Evolutionary conservation across 192 early-diverging fungal genomes (phyloP), one percentile per base, ranked within the genome.

Genomic region (Obelidium mucronatum): DNA sequence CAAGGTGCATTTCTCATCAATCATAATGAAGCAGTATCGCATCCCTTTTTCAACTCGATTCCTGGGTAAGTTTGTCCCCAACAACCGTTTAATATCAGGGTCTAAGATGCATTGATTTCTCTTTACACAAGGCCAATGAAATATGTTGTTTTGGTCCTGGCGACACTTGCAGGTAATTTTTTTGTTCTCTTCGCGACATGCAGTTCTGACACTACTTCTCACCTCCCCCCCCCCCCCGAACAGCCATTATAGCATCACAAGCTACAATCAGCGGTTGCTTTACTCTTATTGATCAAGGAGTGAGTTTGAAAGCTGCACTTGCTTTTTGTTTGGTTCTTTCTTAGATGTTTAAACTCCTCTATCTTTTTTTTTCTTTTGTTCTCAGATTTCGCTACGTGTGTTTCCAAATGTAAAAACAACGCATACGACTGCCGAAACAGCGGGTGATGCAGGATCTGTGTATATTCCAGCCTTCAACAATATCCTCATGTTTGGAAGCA

Each of bases 201-300:
- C n/a, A n/a, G n/a, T n/a, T n/a, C n/a, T n/a, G n/a, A n/a, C n/a
- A n/a, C n/a, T n/a, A n/a, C n/a, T n/a, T n/a, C n/a, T n/a, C n/a
- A n/a, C n/a, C n/a, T n/a, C n/a, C n/a, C n/a, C n/a, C n/a, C n/a
- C n/a, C n/a, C n/a, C n/a, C n/a, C n/a, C n/a, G 35, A n/a, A 3
- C 51, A 79, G 83, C 88, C 6, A 89, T 89, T 62, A 80, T 89
- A 24, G 88, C 87, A 30, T 89, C 87, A 30, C 88, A 89, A 70
- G 84, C 87, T 11, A 80, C 84, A 56, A 88, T 89, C 48, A 81
- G 80, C 33, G 87, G 80, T 13, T 83, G 81, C 60, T 88, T 88
- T 67, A 81, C 82, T 34, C 58, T 89, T 30, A 76, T 89, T 40
- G 74, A 81, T 78, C 88, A 89, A 71, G 81, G 81, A 13, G 80